Evolutionary conservation across 2,329 filamentous ascomycete species (phyloP).

Genomic region (Fusarium algeriense): DNA sequence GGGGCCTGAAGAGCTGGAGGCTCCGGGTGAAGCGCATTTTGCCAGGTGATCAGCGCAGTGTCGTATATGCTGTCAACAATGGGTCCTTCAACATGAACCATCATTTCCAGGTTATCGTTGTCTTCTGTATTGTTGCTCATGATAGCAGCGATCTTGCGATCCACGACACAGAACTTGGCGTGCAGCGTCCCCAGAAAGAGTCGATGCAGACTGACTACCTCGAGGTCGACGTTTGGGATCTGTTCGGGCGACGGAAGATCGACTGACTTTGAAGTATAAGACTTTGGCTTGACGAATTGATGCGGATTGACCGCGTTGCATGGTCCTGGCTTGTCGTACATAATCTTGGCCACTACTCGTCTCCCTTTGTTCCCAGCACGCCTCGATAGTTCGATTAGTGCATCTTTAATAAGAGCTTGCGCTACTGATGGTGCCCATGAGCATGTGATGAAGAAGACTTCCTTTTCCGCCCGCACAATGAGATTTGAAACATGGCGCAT

Average conservation of each 20-base stretch:
- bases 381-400: constrained; percentile 75
- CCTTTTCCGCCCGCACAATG: constrained; percentile 77
- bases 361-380: constrained; percentile 69
- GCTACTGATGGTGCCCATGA: constrained; percentile 80
- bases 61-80: constrained; percentile 84
- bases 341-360: constrained; percentile 76
- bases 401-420: constrained; percentile 74
- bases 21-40: constrained; percentile 61
- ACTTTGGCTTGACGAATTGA: constrained; percentile 67
- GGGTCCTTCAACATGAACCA: constrained; percentile 79
- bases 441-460: constrained; percentile 81
- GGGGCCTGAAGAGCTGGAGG: constrained; percentile 19
- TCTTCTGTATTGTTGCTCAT: constrained; percentile 85
- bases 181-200: constrained; percentile 81
- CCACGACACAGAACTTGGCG: constrained; percentile 81
- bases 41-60: constrained; percentile 79
- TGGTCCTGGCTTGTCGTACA: constrained; percentile 78
- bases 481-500: constrained; percentile 81
- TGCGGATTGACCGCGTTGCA: constrained; percentile 76
- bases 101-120: constrained; percentile 86
- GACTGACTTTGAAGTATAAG: constrained; percentile 70
- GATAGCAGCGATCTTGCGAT: constrained; percentile 76
- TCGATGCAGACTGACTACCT: constrained; percentile 79
- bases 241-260: constrained; percentile 72
- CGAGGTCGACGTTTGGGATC: constrained; percentile 77